These are phyloP conservation scores for Pterulicium gracile DNA, from an alignment of 1,284 basidiomycete species.

Conservation along the genomic window DNA sequence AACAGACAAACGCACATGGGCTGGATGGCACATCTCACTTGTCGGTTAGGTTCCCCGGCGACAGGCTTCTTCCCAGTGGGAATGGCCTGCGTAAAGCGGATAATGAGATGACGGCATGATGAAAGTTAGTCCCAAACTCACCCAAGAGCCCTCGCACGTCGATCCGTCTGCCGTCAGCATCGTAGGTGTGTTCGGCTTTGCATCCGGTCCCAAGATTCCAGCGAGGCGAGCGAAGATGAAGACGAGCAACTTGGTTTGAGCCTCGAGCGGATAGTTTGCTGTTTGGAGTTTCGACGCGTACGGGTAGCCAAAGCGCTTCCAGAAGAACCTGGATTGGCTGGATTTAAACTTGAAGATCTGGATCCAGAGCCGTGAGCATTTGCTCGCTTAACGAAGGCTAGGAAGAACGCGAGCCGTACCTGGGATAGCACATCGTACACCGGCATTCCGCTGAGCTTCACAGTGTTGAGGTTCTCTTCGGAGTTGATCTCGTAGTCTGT, in stretches of 20 bases:
- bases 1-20: background rate
- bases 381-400: too few relatives aligned
- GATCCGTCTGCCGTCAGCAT: conserved; percentile 1
- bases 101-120: too few relatives aligned
- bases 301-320: background rate
- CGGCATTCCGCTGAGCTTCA: background rate
- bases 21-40: background rate
- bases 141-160: conserved; percentile 1
- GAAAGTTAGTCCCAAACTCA: too few relatives aligned
- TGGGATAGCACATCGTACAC: background rate
- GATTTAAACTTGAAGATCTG: background rate
- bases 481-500: background rate
- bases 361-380: too few relatives aligned
- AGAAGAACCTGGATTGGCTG: background rate
- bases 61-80: background rate
- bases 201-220: background rate
- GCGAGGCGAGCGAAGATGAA: background rate
- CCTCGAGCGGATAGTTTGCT: background rate
- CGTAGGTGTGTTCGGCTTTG: background rate
- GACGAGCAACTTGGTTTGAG: background rate
- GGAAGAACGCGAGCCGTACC: background rate
- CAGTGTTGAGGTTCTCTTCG: background rate
- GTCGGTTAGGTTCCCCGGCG: background rate
- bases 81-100: background rate
- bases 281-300: conserved; percentile 1